A percentile compares a stretch with the other conserved stretches of the same genome.
Evolutionary conservation across 2,329 filamentous ascomycete species (phyloP).

Genomic region (Colletotrichum aenigma): DNA sequence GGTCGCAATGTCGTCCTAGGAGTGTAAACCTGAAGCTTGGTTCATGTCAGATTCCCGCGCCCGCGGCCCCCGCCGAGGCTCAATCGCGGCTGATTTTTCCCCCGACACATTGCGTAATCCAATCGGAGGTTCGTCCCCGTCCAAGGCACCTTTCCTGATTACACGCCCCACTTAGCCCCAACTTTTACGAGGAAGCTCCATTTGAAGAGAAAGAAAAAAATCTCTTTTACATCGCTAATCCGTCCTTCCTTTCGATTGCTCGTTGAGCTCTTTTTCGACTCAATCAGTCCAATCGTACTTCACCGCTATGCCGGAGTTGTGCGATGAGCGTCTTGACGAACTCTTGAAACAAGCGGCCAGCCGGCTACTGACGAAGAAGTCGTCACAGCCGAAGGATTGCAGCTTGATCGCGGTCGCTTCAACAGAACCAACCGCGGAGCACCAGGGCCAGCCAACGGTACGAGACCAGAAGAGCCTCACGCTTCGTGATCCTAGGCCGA

Average conservation of each 20-base stretch:
- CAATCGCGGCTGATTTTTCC: not conserved
- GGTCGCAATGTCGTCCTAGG: too few relatives aligned
- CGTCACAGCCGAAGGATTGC: not conserved
- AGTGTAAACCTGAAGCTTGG: not conserved
- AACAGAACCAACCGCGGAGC: not conserved
- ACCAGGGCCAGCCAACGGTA: not conserved
- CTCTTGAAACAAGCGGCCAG: conserved; percentile 20
- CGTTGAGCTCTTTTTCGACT: not conserved
- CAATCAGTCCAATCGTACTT: not conserved
- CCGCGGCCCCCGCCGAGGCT: not conserved
- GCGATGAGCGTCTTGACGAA: conserved; percentile 19
- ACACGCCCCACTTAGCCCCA: not conserved
- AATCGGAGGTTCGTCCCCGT: not conserved
- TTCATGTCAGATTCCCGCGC: not conserved
- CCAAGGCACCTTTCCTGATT: not conserved
- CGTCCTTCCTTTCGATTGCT: not conserved
- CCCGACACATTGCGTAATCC: not conserved
- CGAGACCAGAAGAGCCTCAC: conserved; percentile 1
- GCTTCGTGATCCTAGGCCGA: conserved; percentile 16
- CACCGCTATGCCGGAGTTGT: conserved; percentile 21
- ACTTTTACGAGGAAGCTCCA: not conserved
- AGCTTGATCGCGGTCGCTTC: conserved; percentile 10
- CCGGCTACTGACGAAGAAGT: conserved; percentile 13
- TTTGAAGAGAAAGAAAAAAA: not conserved
- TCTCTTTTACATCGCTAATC: not conserved